These are phyloP conservation scores for Luvunga scandens DNA, from an alignment of 345 rosid species.

Conservation along the genomic window DNA sequence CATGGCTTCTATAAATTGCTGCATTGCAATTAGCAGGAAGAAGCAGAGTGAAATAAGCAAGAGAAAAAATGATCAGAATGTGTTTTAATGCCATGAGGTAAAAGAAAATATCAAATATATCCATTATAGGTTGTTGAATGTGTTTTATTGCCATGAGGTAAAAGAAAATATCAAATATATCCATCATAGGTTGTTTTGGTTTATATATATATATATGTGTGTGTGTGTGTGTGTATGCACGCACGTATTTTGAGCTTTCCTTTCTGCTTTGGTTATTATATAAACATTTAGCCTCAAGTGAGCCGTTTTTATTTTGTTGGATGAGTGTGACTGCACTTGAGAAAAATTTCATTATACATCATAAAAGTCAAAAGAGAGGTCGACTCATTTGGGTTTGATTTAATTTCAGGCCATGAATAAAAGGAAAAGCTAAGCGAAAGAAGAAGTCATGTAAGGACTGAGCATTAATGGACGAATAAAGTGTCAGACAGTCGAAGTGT, in stretches of 20 bases:
- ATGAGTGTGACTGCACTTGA: too few species aligned
- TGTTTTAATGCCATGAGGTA: conserved; percentile 14
- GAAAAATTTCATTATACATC: too few species aligned
- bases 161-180: not conserved
- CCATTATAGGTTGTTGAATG: too few species aligned
- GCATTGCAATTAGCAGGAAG: not conserved
- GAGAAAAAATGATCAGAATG: conserved; percentile 10
- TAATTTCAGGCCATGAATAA: not conserved
- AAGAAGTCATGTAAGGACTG: too few species aligned
- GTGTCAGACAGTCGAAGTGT: not conserved
- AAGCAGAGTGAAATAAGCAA: conserved; percentile 12
- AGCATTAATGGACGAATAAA: not conserved
- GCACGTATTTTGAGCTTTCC: not conserved
- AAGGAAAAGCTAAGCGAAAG: not conserved
- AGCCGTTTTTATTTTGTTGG: too few species aligned
- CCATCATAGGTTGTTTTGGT: not conserved
- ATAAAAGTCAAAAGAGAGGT: not conserved
- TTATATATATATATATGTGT: rapidly evolving
- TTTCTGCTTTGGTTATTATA: not conserved
- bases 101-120: not conserved
- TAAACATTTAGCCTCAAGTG: not conserved
- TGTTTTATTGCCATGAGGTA: conserved; percentile 14
- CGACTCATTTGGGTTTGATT: not conserved
- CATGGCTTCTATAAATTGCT: not conserved
- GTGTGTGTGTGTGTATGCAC: too few species aligned